Percentiles rank a stretch among this genome's conserved stretches.
These are phyloP conservation scores for Trichoderma parareesei DNA, from an alignment of 495 filamentous ascomycete species.

Conservation along the genomic window DNA sequence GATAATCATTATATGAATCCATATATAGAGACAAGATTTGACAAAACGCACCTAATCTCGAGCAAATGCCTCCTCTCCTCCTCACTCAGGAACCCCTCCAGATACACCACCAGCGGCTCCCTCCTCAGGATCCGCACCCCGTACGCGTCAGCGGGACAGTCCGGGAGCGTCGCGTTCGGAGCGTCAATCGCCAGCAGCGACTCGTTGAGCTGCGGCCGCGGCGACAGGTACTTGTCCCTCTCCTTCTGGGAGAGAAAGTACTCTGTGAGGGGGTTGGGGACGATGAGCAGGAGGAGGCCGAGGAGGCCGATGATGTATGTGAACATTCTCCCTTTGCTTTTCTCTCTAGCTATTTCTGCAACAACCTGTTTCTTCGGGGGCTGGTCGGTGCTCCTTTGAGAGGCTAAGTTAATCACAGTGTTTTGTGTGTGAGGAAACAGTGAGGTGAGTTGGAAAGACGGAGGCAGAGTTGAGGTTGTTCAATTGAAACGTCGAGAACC, in stretches of 20 bases:
- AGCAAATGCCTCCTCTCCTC: conserved; percentile 32
- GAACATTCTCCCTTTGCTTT: conserved; percentile 17
- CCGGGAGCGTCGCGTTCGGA: conserved; percentile 19
- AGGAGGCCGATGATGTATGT: conserved; percentile 21
- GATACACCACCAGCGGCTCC: conserved; percentile 37
- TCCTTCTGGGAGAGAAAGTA: conserved; percentile 14
- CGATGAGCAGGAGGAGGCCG: conserved; percentile 19
- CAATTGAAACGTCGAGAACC: no score
- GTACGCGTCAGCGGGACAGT: conserved; percentile 28
- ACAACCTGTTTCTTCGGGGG: not conserved
- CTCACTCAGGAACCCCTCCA: conserved; percentile 34
- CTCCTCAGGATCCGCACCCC: conserved; percentile 33
- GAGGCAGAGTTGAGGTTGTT: no score
- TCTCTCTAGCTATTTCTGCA: not conserved
- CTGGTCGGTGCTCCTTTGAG: not conserved
- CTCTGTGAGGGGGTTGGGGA: conserved; percentile 19
- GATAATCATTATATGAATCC: no score
- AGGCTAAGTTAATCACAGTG: not conserved
- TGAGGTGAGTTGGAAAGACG: no score
- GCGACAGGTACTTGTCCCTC: conserved; percentile 14
- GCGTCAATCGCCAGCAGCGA: conserved; percentile 34
- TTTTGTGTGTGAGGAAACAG: not conserved
- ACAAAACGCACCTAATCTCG: conserved; percentile 30
- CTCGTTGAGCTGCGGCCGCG: conserved; percentile 32
- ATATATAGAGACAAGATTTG: not conserved